Conservation (phyloP, 1,139 yeast genomes). For the Hemisphaericaspora xylofermentans region DNA sequence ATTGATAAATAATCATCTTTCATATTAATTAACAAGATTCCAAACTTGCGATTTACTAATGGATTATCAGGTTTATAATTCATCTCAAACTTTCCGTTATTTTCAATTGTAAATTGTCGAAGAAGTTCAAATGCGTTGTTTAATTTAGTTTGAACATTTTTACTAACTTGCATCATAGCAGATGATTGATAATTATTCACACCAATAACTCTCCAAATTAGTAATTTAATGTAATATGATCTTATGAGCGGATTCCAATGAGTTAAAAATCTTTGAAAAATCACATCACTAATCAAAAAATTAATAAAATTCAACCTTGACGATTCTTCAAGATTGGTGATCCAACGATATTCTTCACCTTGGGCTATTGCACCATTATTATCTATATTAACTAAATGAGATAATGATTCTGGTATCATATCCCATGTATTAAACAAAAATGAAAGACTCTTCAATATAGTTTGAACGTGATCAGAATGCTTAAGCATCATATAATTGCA, state of each 20-base stretch:
- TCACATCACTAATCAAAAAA: constrained; percentile 52
- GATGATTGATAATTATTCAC: constrained; percentile 43
- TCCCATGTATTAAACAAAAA: constrained; percentile 77
- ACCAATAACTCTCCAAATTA: constrained; percentile 69
- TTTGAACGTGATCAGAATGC: constrained; percentile 59
- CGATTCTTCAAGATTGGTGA: constrained; percentile 34
- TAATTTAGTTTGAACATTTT: constrained; percentile 29
- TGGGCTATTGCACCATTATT: neutral
- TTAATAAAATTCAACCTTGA: constrained; percentile 47
- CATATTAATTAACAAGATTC: constrained; percentile 38
- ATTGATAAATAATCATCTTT: constrained; percentile 27
- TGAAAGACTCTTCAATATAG: constrained; percentile 61
- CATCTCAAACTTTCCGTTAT: constrained; percentile 13
- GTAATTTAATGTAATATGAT: constrained; percentile 61
- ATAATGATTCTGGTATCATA: constrained; percentile 49
- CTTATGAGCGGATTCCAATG: constrained; percentile 83
- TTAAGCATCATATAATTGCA: constrained; percentile 58
- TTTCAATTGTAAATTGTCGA: constrained; percentile 16
- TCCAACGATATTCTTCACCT: constrained; percentile 26
- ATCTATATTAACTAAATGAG: constrained; percentile 9
- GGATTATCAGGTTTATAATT: constrained; percentile 49
- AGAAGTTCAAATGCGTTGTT: constrained; percentile 21
- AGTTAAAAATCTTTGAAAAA: constrained; percentile 59
- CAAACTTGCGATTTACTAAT: constrained; percentile 49
- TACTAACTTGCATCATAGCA: constrained; percentile 31